These are phyloP conservation scores for Naganishia randhawae DNA, from an alignment of 768 basidiomycete genomes.

Conservation along the genomic window DNA sequence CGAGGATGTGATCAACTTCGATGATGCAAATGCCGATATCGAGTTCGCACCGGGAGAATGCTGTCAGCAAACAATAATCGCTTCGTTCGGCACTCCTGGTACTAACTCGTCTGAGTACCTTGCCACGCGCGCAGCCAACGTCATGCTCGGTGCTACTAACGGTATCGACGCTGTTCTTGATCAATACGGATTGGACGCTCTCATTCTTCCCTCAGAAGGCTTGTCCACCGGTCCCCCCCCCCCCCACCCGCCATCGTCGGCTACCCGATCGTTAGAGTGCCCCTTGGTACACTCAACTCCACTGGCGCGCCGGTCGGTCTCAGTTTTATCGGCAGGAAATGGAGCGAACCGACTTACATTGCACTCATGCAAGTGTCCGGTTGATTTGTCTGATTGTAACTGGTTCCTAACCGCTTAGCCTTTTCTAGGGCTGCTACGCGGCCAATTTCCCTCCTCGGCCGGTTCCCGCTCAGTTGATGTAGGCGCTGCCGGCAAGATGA, in stretches of 20 bases:
- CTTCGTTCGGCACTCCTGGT: slow-evolving; percentile 31
- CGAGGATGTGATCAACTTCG: slow-evolving; percentile 39
- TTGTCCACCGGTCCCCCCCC: slow-evolving; percentile 28
- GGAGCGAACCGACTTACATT: slow-evolving; percentile 31
- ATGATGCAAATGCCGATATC: slow-evolving; percentile 37
- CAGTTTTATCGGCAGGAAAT: slow-evolving; percentile 35
- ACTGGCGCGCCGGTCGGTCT: slow-evolving; percentile 37
- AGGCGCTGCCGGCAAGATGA: too few species aligned
- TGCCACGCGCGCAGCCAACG: slow-evolving; percentile 31
- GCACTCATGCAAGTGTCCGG: slow-evolving; percentile 25
- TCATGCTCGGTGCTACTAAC: slow-evolving; percentile 31
- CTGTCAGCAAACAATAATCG: slow-evolving; percentile 39
- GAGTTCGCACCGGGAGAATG: slow-evolving; percentile 41
- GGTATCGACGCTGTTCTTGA: slow-evolving; percentile 35
- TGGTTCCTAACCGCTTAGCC: neutral
- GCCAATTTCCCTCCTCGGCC: neutral
- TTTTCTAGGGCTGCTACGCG: neutral
- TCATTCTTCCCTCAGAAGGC: slow-evolving; percentile 39
- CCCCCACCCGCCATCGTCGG: slow-evolving; percentile 34
- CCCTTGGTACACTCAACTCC: slow-evolving; percentile 31
- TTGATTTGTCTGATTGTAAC: neutral
- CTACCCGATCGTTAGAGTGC: slow-evolving; percentile 37
- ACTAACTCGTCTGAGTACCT: slow-evolving; percentile 31
- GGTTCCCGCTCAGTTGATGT: slow-evolving; percentile 1
- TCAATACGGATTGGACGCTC: slow-evolving; percentile 35